Evolutionary conservation across 2,329 filamentous ascomycete species (phyloP).

Genomic region (Trichoderma cornu-damae): DNA sequence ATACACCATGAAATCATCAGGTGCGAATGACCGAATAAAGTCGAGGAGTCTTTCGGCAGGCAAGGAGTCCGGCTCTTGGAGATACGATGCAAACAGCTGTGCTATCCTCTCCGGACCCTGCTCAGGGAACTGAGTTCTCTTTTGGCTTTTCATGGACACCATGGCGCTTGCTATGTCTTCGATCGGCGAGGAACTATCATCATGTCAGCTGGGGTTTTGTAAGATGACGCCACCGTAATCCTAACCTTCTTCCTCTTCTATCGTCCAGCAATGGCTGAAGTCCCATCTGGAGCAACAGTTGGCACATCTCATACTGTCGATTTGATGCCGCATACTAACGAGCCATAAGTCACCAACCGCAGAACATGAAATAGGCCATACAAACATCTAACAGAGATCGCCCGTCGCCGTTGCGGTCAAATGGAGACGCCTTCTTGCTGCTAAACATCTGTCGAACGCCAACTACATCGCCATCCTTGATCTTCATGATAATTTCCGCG

Average conservation of each 20-base stretch:
- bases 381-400: conserved; percentile 22
- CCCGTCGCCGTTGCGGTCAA: conserved; percentile 21
- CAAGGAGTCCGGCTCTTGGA: conserved; percentile 21
- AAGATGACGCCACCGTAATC: too few relatives aligned
- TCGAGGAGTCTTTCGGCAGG: conserved; percentile 22
- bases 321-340: conserved; percentile 19
- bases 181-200: background rate
- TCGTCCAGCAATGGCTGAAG: conserved; percentile 17
- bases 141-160: background rate
- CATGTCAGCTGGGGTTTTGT: background rate
- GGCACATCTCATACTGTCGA: conserved; percentile 20
- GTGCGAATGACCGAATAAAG: background rate
- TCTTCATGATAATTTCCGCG: conserved; percentile 20
- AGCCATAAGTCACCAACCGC: background rate
- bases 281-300: conserved; percentile 20
- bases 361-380: background rate
- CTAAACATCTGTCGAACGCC: conserved; percentile 25
- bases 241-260: background rate
- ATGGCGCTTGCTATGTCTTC: background rate
- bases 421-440: conserved; percentile 23
- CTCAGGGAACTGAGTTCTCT: background rate
- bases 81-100: conserved; percentile 21
- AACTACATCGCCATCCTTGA: conserved; percentile 18
- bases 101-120: conserved; percentile 5
- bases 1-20: conserved; percentile 2